Base-by-base conservation (phyloP, 495 filamentous ascomycete genomes). In the Hypoxylon subgilvum region DNA sequence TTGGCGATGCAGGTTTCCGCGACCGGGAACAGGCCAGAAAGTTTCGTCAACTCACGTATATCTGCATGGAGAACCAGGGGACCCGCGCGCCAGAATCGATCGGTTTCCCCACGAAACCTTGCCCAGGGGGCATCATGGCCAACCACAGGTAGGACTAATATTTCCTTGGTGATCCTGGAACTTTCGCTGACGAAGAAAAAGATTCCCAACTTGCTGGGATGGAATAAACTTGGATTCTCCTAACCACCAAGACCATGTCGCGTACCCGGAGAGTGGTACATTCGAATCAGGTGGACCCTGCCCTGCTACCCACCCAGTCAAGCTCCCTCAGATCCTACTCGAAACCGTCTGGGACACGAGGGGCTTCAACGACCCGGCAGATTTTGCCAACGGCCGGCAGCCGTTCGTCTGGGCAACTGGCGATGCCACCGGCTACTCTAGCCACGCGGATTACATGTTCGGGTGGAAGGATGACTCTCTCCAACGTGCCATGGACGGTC, bases 331-430 rank as follows among this genome's bases (percentile, higher is more conserved):
- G 54, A 62, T 73, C 21, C 64, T 74, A 51, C 70, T 70, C 9
- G 73, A 75, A 60, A 69, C 67, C 0, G 55, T 75, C 10, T 74
- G 69, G 69, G 67, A 74, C 23, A 75, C 73, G 0, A 44, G 52
- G 12, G 36, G 14, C 10, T 74, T 74, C 45, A 75, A 73, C 45
- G 42, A 67, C 49, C 72, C 74, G 10, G 71, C 78, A 22, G 60
- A 72, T 25, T 74, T 74, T 48, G 65, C 68, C 30, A 62, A 74
- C 25, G 75, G 74, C 52, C 48, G 52, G 13, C 74, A 78, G 58
- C 76, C 77, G 6, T 78, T 79, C 54, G 72, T 78, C 0, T 79
- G 74, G 74, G 65, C 67, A n/a, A 73, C 66, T 25, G 72, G 73
- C 16, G 69, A 78, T 42, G 72, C 74, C 4, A 72, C 61, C n/a